These are phyloP conservation scores for Phytopythium kandeliae DNA, from an alignment of 352 stramenopile species.

Conservation along the genomic window DNA sequence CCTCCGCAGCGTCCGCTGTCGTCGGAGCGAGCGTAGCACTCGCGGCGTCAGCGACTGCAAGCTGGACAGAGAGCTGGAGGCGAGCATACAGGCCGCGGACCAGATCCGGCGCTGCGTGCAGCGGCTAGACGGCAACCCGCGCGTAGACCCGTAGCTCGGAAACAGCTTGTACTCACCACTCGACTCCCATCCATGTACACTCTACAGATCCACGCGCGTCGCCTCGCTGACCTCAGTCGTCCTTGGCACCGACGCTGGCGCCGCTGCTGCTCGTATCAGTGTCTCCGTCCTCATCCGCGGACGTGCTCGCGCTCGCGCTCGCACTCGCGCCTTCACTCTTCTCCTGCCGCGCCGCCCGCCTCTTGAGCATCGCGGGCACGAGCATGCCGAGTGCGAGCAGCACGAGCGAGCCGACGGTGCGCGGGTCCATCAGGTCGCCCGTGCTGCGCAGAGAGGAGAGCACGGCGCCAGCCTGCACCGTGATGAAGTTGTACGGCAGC, in stretches of 20 bases:
- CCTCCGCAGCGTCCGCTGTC: neutral
- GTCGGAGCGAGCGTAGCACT: neutral
- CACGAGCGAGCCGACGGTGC: constrained; percentile 50
- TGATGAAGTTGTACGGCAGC: constrained; percentile 83
- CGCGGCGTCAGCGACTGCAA: neutral
- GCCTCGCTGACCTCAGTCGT: neutral
- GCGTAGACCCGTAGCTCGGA: no score
- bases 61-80: neutral
- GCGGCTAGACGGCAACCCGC: neutral
- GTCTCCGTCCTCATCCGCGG: neutral
- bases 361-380: constrained; percentile 58
- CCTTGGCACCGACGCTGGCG: neutral
- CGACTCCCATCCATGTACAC: no score
- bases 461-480: constrained; percentile 70
- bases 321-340: no score
- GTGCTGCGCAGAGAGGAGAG: constrained; percentile 61
- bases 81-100: neutral
- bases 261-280: constrained; percentile 2
- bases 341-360: constrained; percentile 11
- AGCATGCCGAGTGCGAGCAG: constrained; percentile 62
- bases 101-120: neutral
- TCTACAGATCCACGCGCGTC: no score
- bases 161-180: no score
- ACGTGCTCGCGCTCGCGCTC: neutral
- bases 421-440: constrained; percentile 55